Conservation (phyloP, 1,284 basidiomycete species). For the Omphalotus olearius region DNA sequence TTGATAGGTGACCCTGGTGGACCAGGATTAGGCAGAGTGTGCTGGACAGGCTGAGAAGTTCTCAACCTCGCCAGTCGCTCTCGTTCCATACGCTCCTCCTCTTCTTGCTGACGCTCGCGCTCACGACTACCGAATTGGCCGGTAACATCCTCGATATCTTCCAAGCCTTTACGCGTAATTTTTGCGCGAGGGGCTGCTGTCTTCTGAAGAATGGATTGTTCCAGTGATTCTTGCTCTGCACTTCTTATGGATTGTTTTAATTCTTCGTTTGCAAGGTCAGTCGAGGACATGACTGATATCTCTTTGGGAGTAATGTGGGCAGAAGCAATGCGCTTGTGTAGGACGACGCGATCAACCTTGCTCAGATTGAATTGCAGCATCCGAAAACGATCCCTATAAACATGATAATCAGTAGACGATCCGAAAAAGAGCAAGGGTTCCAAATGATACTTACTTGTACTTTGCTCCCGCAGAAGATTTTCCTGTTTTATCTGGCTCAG, state of each 20-base stretch:
- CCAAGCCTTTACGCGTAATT: slow-evolving; percentile 85
- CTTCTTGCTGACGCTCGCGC: slow-evolving; percentile 53
- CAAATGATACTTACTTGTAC: slow-evolving; percentile 64
- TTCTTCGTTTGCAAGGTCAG: slow-evolving; percentile 82
- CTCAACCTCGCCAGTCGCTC: slow-evolving; percentile 56
- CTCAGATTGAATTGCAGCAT: slow-evolving; percentile 79
- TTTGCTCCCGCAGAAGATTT: slow-evolving; percentile 63
- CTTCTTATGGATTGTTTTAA: slow-evolving; percentile 74
- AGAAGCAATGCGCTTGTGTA: slow-evolving; percentile 73
- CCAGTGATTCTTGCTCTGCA: slow-evolving; percentile 75
- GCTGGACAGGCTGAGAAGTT: slow-evolving; percentile 38
- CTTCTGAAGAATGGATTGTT: slow-evolving; percentile 78
- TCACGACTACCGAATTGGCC: slow-evolving; percentile 48
- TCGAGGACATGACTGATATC: slow-evolving; percentile 79
- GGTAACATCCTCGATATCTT: slow-evolving; percentile 77
- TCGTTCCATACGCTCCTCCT: slow-evolving; percentile 59
- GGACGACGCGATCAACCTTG: slow-evolving; percentile 66
- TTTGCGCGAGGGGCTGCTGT: slow-evolving; percentile 72
- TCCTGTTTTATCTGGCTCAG: slow-evolving; percentile 73
- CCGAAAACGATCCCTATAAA: slow-evolving; percentile 72
- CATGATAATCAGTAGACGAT: slow-evolving; percentile 10
- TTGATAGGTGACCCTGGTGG: slow-evolving; percentile 63
- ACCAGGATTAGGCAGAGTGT: slow-evolving; percentile 46
- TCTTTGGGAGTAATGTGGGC: slow-evolving; percentile 60
- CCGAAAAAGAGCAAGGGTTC: slow-evolving; percentile 2